Conservation (phyloP, 2,329 filamentous ascomycete genomes). For the Dryadomyces quercivorus region DNA sequence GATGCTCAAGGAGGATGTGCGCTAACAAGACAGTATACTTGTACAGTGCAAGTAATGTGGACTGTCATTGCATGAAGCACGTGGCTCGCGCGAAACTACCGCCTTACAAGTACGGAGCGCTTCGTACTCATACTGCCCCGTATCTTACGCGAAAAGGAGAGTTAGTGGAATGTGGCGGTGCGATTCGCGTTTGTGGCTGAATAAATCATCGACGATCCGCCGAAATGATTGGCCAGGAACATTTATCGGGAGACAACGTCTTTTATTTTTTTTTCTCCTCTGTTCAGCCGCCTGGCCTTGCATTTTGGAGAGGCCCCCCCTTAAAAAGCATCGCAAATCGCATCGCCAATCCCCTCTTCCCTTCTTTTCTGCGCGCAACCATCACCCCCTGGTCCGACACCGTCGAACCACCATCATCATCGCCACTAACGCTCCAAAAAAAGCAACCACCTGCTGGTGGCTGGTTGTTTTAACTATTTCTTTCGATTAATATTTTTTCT, state of each 20-base stretch:
- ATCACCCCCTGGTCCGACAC: background rate
- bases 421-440: background rate
- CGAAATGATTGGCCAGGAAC: background rate
- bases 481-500: background rate
- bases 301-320: background rate
- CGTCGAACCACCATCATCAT: background rate
- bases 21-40: too few relatives aligned
- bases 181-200: background rate
- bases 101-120: too few relatives aligned
- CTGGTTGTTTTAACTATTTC: background rate
- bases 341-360: slow-evolving; percentile 1
- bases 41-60: too few relatives aligned
- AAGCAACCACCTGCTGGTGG: background rate
- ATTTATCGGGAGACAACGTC: background rate
- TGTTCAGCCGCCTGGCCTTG: slow-evolving; percentile 1
- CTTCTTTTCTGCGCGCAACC: background rate
- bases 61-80: too few relatives aligned
- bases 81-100: too few relatives aligned
- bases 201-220: background rate
- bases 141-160: too few relatives aligned
- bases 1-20: background rate
- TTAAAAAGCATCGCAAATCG: background rate
- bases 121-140: too few relatives aligned
- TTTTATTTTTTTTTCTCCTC: background rate
- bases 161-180: background rate